Evolutionary conservation across 1,284 basidiomycete species (phyloP).

Genomic region (Tilletia walkeri): DNA sequence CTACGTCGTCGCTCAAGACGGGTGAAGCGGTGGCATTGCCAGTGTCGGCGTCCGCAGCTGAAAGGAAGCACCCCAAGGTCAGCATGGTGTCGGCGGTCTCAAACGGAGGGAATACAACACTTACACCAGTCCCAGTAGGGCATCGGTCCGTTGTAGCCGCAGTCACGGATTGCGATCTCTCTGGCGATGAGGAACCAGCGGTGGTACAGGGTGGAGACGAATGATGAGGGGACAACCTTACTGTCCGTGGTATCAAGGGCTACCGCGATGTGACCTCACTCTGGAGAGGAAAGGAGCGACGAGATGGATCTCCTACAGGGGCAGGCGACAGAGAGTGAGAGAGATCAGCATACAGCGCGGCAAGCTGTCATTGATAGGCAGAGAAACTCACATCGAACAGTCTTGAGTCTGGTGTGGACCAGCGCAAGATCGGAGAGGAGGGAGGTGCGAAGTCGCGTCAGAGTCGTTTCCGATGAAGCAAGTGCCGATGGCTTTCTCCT

Average conservation of each 20-base stretch:
- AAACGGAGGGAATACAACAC: no score
- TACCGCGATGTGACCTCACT: no score
- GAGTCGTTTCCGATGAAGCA: neutral
- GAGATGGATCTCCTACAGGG: no score
- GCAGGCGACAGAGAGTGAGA: no score
- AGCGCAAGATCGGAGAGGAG: neutral
- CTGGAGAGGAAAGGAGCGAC: slow-evolving; percentile 3
- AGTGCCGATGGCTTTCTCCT: neutral
- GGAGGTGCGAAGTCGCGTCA: neutral
- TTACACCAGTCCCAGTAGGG: slow-evolving; percentile 10
- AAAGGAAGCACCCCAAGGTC: no score
- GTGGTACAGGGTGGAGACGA: no score
- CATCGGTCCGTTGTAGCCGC: slow-evolving; percentile 2
- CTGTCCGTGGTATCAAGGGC: no score
- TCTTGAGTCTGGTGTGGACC: neutral
- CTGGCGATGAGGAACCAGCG: neutral
- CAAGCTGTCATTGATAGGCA: no score
- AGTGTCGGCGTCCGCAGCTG: neutral
- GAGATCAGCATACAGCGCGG: no score
- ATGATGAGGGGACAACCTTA: no score
- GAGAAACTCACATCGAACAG: neutral
- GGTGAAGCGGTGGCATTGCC: neutral
- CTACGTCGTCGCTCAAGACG: slow-evolving; percentile 1
- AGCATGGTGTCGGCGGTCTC: no score
- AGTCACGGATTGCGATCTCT: slow-evolving; percentile 1